Evolutionary conservation across 1,284 basidiomycete genomes (phyloP), one percentile per base, ranked within the genome.

Genomic region (Naganishia sp.): DNA sequence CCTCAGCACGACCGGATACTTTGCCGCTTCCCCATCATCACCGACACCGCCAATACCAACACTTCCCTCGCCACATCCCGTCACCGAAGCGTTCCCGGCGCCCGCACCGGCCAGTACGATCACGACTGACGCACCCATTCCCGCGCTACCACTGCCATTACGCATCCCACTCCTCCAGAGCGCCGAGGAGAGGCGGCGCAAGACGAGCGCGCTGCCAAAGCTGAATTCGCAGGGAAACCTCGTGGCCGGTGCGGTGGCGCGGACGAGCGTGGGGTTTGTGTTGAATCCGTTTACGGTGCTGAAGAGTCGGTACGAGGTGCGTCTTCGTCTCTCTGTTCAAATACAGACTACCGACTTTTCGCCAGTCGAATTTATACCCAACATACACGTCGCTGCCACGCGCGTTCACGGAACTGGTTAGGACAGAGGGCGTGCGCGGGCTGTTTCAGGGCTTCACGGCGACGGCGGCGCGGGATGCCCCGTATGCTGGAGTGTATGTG

Each of bases 231-330:
- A 86, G 67, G 95, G 94, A 0, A 98, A 99, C 77, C 83, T 99
- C 2, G 65, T 96, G 13, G 89, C 95, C 0, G 95, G 95, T 1
- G 94, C 93, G 0, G 85, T 89, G 3, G 87, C 92, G 0, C 85
- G 96, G 54, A 88, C 93, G 13, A 83, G 83, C 0, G 90, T 98
- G 0, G 95, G 95, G 0, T 89, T 97, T 72, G 69, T 94, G 0
- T 76, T 99, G 67, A 98, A 95, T 75, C 96, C 95, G 0, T 88
- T 99, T 71, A 92, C 95, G 0, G 88, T 99, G 15, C 81, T 99
- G 66, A 99, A 99, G 80, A 92, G 95, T 25, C 85, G 95, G 15
- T 96, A 90, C 71, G 95, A 99, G 85, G 94, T 89, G 65, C 54
- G 87, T 43, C 3, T 1, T 6, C n/a, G 18, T 1, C 1, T 28